Evolutionary conservation across 345 rosid species (phyloP).

Genomic region (Draba incana): DNA sequence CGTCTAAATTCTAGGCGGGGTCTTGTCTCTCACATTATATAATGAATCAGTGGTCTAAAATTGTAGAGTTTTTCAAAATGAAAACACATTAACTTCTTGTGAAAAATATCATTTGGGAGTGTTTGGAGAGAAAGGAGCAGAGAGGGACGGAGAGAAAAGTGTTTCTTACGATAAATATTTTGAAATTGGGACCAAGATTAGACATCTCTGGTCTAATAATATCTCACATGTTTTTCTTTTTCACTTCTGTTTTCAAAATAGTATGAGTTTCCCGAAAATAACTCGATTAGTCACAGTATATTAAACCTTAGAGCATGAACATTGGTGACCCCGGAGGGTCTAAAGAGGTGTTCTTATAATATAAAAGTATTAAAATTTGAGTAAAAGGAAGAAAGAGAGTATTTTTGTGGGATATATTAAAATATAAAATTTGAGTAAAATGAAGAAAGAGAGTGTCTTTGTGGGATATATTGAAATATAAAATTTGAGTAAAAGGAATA

Average conservation of each 20-base stretch:
- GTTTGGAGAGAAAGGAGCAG: conserved; percentile 37
- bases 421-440: too few relatives aligned
- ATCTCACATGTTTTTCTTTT: conserved; percentile 37
- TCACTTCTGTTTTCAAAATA: conserved; percentile 17
- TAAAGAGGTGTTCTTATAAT: too few relatives aligned
- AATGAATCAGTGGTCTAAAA: conserved; percentile 25
- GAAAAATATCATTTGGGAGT: conserved; percentile 16
- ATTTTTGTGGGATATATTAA: too few relatives aligned
- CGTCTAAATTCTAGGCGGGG: conserved; percentile 32
- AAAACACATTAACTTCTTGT: conserved; percentile 19
- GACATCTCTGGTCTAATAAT: conserved; percentile 40
- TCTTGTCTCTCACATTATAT: conserved; percentile 26
- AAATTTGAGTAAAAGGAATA: too few relatives aligned
- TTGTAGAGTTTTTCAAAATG: not conserved
- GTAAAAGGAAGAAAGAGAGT: too few relatives aligned
- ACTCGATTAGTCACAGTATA: too few relatives aligned
- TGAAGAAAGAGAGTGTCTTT: too few relatives aligned
- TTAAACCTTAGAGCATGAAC: too few relatives aligned
- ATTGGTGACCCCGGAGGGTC: too few relatives aligned
- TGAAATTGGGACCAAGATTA: conserved; percentile 32
- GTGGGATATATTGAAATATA: too few relatives aligned
- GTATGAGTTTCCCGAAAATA: conserved; percentile 10
- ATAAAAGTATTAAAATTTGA: too few relatives aligned
- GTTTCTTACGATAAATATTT: conserved; percentile 30
- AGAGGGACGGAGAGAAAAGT: conserved; percentile 41